Percentiles rank a stretch among this genome's conserved stretches.
Conservation (phyloP, 257 asterid species). For the Jasminum sambac region DNA sequence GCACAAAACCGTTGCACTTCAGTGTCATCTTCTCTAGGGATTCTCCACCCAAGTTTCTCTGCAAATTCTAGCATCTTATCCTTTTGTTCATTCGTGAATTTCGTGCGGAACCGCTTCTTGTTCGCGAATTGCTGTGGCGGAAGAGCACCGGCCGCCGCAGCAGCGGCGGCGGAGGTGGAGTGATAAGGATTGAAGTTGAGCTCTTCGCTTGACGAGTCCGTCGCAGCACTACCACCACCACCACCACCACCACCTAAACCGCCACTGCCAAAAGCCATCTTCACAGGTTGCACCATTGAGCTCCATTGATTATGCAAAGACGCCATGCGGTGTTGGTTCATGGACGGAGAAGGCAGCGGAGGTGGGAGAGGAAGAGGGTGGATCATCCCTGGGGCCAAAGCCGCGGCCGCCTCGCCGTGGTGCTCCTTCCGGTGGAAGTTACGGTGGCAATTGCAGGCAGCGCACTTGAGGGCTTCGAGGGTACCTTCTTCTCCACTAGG, state of each 20-base stretch:
- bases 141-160: too few species aligned
- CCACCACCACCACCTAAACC: conserved; percentile 39
- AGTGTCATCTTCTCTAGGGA: conserved; percentile 85
- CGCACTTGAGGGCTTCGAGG: conserved; percentile 81
- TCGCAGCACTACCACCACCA: conserved; percentile 54
- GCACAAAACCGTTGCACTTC: conserved; percentile 81
- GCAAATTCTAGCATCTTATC: conserved; percentile 88
- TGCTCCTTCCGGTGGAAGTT: conserved; percentile 78
- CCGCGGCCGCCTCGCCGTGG: conserved; percentile 22
- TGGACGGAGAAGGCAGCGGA: conserved; percentile 42
- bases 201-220: conserved; percentile 87
- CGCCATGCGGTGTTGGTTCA: conserved; percentile 41
- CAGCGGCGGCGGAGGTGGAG: conserved; percentile 35
- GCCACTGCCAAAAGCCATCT: conserved; percentile 57
- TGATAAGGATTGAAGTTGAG: conserved; percentile 58
- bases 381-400: conserved; percentile 21
- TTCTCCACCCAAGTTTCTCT: conserved; percentile 90
- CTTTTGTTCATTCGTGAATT: conserved; percentile 82
- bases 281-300: conserved; percentile 59
- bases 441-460: conserved; percentile 89
- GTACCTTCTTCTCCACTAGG: conserved; percentile 88
- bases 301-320: conserved; percentile 32
- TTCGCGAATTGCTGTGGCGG: conserved; percentile 53
- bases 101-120: conserved; percentile 71
- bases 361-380: conserved; percentile 69